Evolutionary conservation across 805 yeast genomes (phyloP).

Genomic region (Ogataea philodendri): DNA sequence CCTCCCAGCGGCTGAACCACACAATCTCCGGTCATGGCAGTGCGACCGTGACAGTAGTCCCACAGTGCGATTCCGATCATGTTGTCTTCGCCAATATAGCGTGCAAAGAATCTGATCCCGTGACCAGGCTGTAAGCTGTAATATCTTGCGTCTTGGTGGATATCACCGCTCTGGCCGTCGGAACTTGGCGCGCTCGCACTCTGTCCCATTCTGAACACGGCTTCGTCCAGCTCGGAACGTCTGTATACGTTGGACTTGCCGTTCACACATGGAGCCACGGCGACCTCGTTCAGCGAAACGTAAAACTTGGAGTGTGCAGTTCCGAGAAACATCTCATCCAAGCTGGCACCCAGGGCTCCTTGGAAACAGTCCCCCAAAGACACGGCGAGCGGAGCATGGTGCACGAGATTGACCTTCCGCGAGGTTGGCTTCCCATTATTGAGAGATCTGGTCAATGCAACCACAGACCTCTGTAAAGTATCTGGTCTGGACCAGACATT

Average conservation of each 20-base stretch:
- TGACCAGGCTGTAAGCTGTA: slow-evolving; percentile 33
- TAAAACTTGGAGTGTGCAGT: slow-evolving; percentile 87
- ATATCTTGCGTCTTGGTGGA: slow-evolving; percentile 31
- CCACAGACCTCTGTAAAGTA: slow-evolving; percentile 62
- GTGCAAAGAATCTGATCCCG: slow-evolving; percentile 69
- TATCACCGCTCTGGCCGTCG: slow-evolving; percentile 36
- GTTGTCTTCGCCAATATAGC: slow-evolving; percentile 88
- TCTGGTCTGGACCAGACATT: slow-evolving; percentile 76
- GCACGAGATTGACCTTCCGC: slow-evolving; percentile 63
- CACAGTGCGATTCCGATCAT: slow-evolving; percentile 87
- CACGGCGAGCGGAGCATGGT: slow-evolving; percentile 75
- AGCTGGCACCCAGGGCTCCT: slow-evolving; percentile 54
- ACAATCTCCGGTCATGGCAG: slow-evolving; percentile 75
- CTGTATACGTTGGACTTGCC: slow-evolving; percentile 84
- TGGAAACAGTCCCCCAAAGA: slow-evolving; percentile 17
- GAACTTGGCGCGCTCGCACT: slow-evolving; percentile 24
- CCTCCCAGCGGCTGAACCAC: slow-evolving; percentile 70
- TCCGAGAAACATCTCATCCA: slow-evolving; percentile 82
- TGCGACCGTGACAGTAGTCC: slow-evolving; percentile 64
- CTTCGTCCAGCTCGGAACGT: slow-evolving; percentile 57
- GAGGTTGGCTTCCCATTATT: slow-evolving; percentile 46
- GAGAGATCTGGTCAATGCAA: slow-evolving; percentile 44
- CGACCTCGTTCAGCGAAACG: slow-evolving; percentile 67
- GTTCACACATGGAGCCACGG: slow-evolving; percentile 85
- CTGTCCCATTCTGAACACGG: slow-evolving; percentile 45